These are phyloP conservation scores for Panicum virgatum DNA, from an alignment of 202 grass and related monocot species.

Conservation along the genomic window DNA sequence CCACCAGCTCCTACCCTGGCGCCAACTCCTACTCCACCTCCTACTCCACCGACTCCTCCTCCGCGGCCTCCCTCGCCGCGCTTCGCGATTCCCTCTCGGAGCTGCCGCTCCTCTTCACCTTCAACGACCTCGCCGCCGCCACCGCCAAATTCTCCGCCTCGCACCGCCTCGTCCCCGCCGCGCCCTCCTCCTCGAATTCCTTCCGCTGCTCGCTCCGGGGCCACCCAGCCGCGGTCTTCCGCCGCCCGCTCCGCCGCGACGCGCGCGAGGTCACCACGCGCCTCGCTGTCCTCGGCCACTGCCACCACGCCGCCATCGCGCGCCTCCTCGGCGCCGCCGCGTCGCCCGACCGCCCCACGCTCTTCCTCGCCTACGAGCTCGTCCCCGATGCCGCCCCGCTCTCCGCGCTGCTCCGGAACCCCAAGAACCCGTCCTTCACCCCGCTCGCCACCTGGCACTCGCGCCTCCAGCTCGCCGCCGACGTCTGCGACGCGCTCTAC, in stretches of 20 bases:
- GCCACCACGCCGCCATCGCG: conserved; percentile 76
- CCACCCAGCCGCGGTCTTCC: conserved; percentile 67
- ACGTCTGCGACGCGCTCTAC: conserved; percentile 70
- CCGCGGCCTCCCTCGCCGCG: conserved; percentile 53
- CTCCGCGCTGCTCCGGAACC: conserved; percentile 64
- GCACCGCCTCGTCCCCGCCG: conserved; percentile 48
- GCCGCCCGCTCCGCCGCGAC: conserved; percentile 55
- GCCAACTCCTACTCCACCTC: conserved; percentile 20
- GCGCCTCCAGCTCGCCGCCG: conserved; percentile 66
- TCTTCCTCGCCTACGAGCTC: conserved; percentile 82
- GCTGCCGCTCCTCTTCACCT: conserved; percentile 58
- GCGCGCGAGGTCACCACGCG: conserved; percentile 43
- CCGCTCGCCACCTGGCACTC: conserved; percentile 68
- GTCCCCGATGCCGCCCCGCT: conserved; percentile 57
- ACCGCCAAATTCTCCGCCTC: conserved; percentile 74
- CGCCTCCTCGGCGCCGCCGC: conserved; percentile 78
- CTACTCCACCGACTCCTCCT: conserved; percentile 38
- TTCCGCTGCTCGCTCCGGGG: conserved; percentile 69
- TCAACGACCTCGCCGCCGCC: conserved; percentile 59
- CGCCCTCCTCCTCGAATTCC: conserved; percentile 39
- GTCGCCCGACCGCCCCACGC: conserved; percentile 43
- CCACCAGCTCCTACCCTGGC: not conserved
- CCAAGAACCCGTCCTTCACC: conserved; percentile 70
- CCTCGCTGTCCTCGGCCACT: conserved; percentile 61
- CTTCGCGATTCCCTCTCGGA: conserved; percentile 62